A percentile compares a stretch with the other conserved stretches of the same genome.
Evolutionary conservation across 148 eudicot species (phyloP).

Genomic region (Pharnaceum exiguum): DNA sequence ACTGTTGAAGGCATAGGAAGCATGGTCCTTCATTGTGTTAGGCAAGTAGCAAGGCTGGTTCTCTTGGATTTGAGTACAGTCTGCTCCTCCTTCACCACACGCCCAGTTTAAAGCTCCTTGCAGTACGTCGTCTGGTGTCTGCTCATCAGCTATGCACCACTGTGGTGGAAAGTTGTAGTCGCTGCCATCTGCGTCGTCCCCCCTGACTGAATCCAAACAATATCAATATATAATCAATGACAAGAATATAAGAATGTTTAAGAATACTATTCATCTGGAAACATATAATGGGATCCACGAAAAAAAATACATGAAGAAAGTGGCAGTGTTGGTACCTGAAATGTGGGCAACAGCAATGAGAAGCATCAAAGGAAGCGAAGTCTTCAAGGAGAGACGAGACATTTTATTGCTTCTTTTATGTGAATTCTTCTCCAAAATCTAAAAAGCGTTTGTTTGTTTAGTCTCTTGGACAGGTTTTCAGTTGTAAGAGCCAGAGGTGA

Average conservation of each 20-base stretch:
- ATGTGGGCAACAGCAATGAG: slow-evolving; percentile 6
- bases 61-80: slow-evolving; percentile 44
- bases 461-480: neutral
- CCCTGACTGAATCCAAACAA: neutral
- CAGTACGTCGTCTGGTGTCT: slow-evolving; percentile 49
- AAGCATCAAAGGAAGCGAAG: slow-evolving; percentile 2
- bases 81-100: slow-evolving; percentile 60
- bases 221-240: neutral
- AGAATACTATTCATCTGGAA: neutral
- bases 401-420: too few species aligned
- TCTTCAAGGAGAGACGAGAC: slow-evolving; percentile 5
- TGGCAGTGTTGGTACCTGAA: slow-evolving; percentile 6
- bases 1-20: slow-evolving; percentile 73
- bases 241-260: neutral
- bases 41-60: slow-evolving; percentile 56
- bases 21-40: slow-evolving; percentile 63
- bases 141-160: slow-evolving; percentile 78
- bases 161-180: too few species aligned
- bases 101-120: slow-evolving; percentile 57
- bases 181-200: slow-evolving; percentile 3
- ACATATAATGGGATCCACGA: neutral
- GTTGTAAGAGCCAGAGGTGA: too few species aligned
- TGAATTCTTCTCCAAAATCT: too few species aligned
- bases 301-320: neutral
- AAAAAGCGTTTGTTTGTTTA: neutral